These are phyloP conservation scores for Periconia macrospinosa DNA, from an alignment of 2,329 filamentous ascomycete species.

Conservation along the genomic window DNA sequence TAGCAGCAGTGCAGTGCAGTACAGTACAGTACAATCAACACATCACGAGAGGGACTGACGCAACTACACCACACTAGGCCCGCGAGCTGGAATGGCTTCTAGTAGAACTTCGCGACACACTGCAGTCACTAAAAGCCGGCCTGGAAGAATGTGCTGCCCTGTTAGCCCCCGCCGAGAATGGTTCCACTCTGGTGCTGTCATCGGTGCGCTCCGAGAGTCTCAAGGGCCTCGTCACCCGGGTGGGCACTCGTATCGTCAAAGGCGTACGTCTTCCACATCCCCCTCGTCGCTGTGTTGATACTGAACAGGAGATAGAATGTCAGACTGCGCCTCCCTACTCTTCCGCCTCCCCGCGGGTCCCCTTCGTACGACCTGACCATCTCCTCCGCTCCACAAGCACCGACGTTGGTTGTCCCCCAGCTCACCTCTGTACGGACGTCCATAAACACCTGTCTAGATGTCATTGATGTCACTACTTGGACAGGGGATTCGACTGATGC, in stretches of 20 bases:
- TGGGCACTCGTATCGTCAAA: constrained; percentile 89
- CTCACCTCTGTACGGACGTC: constrained; percentile 73
- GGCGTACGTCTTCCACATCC: constrained; percentile 61
- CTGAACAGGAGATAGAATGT: constrained; percentile 60
- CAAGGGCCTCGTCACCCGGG: constrained; percentile 88
- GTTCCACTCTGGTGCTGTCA: constrained; percentile 86
- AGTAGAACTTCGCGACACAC: constrained; percentile 61
- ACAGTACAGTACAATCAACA: too few species aligned
- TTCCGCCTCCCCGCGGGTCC: constrained; percentile 58
- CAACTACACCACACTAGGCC: constrained; percentile 36
- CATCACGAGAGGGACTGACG: constrained; percentile 2
- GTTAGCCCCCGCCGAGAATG: constrained; percentile 80
- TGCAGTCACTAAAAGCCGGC: constrained; percentile 66
- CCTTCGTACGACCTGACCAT: constrained; percentile 55
- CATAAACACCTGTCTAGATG: constrained; percentile 80
- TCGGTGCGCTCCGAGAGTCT: constrained; percentile 84
- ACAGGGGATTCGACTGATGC: constrained; percentile 66
- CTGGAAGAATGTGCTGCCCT: constrained; percentile 88
- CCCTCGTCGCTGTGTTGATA: constrained; percentile 1
- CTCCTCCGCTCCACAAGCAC: constrained; percentile 56
- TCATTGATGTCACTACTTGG: constrained; percentile 76
- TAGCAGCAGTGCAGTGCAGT: too few species aligned
- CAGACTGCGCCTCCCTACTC: constrained; percentile 73
- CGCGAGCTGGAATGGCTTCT: constrained; percentile 68
- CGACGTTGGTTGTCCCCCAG: constrained; percentile 66